Base-by-base conservation (phyloP, 2,329 filamentous ascomycete genomes). In the Penicillium italicum region DNA sequence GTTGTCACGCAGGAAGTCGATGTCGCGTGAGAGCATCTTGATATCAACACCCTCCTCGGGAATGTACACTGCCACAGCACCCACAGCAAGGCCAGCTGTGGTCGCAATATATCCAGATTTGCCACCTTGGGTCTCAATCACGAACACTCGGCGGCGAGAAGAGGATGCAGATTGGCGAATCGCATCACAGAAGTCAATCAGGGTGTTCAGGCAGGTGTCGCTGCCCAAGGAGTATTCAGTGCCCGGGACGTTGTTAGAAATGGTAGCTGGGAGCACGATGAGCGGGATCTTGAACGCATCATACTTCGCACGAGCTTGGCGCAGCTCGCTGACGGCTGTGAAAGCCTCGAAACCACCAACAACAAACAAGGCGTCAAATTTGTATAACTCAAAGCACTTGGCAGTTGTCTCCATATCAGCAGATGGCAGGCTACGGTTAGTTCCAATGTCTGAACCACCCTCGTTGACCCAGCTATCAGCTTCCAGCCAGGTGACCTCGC, bases 221-320 rank as follows among this genome's bases (percentile, higher is more conserved):
- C 91, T 96, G 41, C 94, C 94, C 43, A 99, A 85, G 1, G 91
- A 97, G 79, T 97, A 97, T 75, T 99, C 94, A 0, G 93, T 96
- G 37, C 94, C 94, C 0, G 94, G 94, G 5, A 99, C 94, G 72
- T 99, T 99, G 81, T 99, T 99, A 62, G 91, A 96, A 65, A 99
- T 93, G 10, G 94, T 99, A n/a, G 94, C 94, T 0, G 94, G 94
- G 26, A 99, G 81, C 40, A 97, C 82, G 50, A 88, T 84, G 81
- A 97, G 90, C 20, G 94, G 94, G 61, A 99, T 97, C 74, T 90
- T 91, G 70, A 99, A 89, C 1, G 89, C 87, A 11, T 90, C 86
- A 75, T 89, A 96, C 58, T 90, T 77, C 34, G 85, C 82, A 53
- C 91, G 83, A 14, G 88, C 91, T 77, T 90, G 85, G 64, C 92